Conservation (phyloP, 805 yeast species). For the Scheffersomyces amazonensis region DNA sequence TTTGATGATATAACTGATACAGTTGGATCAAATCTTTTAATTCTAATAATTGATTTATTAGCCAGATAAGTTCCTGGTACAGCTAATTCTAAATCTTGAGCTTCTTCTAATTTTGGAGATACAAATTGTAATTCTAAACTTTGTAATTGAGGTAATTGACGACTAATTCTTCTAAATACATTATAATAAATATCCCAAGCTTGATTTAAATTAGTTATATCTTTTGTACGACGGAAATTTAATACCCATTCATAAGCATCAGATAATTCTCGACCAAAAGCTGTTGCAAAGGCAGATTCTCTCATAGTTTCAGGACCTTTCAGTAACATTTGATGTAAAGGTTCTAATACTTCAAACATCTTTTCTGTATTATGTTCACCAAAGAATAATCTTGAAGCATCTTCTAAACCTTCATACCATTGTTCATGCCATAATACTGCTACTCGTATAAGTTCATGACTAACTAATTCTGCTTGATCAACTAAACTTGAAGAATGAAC, state of each 20-base stretch:
- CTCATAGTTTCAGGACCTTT: slow-evolving; percentile 90
- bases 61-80: slow-evolving; percentile 93
- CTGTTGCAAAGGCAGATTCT: slow-evolving; percentile 87
- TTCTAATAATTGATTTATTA: slow-evolving; percentile 73
- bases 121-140: slow-evolving; percentile 88
- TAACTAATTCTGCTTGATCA: slow-evolving; percentile 91
- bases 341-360: slow-evolving; percentile 89
- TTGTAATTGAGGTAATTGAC: slow-evolving; percentile 84
- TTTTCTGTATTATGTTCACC: slow-evolving; percentile 94
- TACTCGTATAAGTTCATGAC: slow-evolving; percentile 87
- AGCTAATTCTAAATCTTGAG: slow-evolving; percentile 78
- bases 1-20: slow-evolving; percentile 88
- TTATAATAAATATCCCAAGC: slow-evolving; percentile 97
- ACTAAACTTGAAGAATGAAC: slow-evolving; percentile 81
- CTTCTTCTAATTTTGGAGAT: slow-evolving; percentile 82
- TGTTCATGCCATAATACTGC: slow-evolving; percentile 97
- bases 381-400: slow-evolving; percentile 89
- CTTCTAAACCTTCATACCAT: slow-evolving; percentile 97
- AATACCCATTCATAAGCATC: slow-evolving; percentile 94
- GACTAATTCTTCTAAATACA: slow-evolving; percentile 85
- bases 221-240: slow-evolving; percentile 81
- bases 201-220: slow-evolving; percentile 84
- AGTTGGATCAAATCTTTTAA: slow-evolving; percentile 74
- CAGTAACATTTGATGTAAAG: slow-evolving; percentile 79
- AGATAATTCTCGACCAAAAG: slow-evolving; percentile 87